Evolutionary conservation across 1,139 yeast genomes (phyloP).

Genomic region (Kurtzmaniella quercitrusa): DNA sequence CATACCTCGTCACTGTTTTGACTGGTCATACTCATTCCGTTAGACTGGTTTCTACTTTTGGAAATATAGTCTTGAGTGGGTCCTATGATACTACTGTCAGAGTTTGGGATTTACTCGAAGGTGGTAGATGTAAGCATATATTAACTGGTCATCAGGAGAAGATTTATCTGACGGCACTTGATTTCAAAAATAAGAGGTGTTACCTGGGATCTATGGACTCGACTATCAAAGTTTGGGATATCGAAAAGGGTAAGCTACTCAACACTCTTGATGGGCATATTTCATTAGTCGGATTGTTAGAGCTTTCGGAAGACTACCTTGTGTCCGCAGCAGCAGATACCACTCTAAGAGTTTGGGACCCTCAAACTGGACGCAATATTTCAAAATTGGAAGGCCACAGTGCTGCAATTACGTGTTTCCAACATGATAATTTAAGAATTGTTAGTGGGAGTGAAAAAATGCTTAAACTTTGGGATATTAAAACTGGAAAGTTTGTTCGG

Average conservation of each 20-base stretch:
- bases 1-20: conserved; percentile 70
- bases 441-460: conserved; percentile 87
- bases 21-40: conserved; percentile 87
- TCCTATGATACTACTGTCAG: conserved; percentile 88
- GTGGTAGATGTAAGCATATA: conserved; percentile 68
- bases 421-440: conserved; percentile 78
- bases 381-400: conserved; percentile 79
- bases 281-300: conserved; percentile 82
- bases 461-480: conserved; percentile 79
- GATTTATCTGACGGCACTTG: conserved; percentile 84
- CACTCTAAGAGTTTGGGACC: conserved; percentile 89
- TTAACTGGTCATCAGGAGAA: conserved; percentile 81
- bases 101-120: conserved; percentile 80
- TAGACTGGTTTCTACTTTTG: conserved; percentile 82
- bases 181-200: conserved; percentile 70
- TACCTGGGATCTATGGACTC: conserved; percentile 93
- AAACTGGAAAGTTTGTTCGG: conserved; percentile 70
- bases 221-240: conserved; percentile 85
- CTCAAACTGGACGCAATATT: conserved; percentile 64
- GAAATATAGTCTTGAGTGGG: conserved; percentile 81
- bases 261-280: conserved; percentile 79
- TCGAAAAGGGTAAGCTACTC: conserved; percentile 66
- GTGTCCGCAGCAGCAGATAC: conserved; percentile 97
- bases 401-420: conserved; percentile 90
- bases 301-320: conserved; percentile 70